Conservation (phyloP, 169 alveolate genomes). For the Cryptosporidium meleagridis region DNA sequence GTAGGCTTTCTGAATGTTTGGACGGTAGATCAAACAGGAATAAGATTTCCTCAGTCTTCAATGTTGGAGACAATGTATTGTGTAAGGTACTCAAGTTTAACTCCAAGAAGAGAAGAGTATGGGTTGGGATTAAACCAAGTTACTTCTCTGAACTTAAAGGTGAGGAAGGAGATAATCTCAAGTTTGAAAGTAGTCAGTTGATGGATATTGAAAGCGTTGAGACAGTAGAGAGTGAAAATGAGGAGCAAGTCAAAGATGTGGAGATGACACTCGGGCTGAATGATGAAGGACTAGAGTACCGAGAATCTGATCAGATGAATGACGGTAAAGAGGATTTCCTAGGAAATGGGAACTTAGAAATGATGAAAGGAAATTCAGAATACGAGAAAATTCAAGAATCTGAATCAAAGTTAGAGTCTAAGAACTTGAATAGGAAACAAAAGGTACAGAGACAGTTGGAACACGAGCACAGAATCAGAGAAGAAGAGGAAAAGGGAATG, state of each 20-base stretch:
- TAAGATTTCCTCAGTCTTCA: slow-evolving; percentile 19
- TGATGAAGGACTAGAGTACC: slow-evolving; percentile 9
- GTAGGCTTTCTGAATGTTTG: slow-evolving; percentile 33
- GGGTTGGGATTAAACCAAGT: slow-evolving; percentile 55
- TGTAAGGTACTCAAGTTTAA: slow-evolving; percentile 49
- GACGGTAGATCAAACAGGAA: neutral
- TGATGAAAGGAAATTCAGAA: neutral
- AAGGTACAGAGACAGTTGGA: slow-evolving; percentile 50
- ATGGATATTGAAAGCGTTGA: neutral
- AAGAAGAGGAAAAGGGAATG: slow-evolving; percentile 54
- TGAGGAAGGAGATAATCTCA: neutral
- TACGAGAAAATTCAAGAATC: neutral
- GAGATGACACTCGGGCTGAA: neutral
- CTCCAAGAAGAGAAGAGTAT: slow-evolving; percentile 5
- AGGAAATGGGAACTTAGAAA: neutral
- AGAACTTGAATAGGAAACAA: slow-evolving; percentile 29
- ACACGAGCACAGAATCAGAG: slow-evolving; percentile 43
- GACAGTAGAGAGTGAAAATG: neutral
- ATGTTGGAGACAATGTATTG: slow-evolving; percentile 42
- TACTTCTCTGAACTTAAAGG: slow-evolving; percentile 13
- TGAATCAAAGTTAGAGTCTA: neutral
- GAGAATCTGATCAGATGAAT: neutral
- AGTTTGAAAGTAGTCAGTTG: neutral
- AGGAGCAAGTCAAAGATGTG: neutral
- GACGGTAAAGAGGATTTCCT: neutral